phyloP scores from a whole-genome alignment of 1,139 yeast species.

The Hyphopichia burtonii region DNA sequence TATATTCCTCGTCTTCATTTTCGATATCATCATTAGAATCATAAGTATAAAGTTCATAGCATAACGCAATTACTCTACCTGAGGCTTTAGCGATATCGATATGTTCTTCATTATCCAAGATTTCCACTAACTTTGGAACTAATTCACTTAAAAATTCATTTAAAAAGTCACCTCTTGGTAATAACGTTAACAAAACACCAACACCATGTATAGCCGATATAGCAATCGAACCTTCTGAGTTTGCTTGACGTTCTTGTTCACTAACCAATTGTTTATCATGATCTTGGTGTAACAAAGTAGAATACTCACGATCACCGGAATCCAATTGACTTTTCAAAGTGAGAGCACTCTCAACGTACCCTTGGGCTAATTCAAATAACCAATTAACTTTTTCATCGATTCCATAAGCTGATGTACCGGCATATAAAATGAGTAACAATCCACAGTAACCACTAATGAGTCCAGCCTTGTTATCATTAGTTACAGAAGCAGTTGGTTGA shows the following conservation, averaged over 20 bases:
- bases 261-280: conserved; percentile 36
- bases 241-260: conserved; percentile 33
- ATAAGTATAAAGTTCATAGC: conserved; percentile 59
- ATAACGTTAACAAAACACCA: conserved; percentile 45
- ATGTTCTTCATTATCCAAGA: conserved; percentile 43
- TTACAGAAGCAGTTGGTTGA: conserved; percentile 31
- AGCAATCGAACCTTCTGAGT: conserved; percentile 39
- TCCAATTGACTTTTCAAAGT: conserved; percentile 32
- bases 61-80: conserved; percentile 60
- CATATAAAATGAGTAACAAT: conserved; percentile 43
- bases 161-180: conserved; percentile 37
- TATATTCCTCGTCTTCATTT: conserved; percentile 40
- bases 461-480: conserved; percentile 40
- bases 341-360: conserved; percentile 38
- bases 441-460: conserved; percentile 46
- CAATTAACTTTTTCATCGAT: conserved; percentile 44
- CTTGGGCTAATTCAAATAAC: conserved; percentile 48
- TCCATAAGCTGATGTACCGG: conserved; percentile 51
- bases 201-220: conserved; percentile 49
- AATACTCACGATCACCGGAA: conserved; percentile 45
- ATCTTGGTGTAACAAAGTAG: conserved; percentile 37
- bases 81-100: conserved; percentile 50
- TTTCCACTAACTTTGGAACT: conserved; percentile 36
- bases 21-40: conserved; percentile 31
- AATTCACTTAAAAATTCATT: conserved; percentile 43